Conservation (phyloP, 1,139 yeast species). For the Pneumocystis sp. region DNA sequence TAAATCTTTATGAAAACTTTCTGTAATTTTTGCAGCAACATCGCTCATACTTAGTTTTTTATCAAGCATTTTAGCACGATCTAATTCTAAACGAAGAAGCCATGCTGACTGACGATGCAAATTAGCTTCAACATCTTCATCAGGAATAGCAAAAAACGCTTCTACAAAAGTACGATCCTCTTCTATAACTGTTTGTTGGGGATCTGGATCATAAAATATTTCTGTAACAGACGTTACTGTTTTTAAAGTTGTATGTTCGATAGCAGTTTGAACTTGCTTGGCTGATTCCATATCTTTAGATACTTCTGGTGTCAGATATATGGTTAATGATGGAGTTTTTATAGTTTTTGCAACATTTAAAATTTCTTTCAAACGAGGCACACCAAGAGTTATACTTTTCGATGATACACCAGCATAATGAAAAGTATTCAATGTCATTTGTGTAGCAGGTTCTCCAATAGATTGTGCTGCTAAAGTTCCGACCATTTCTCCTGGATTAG, state of each 20-base stretch:
- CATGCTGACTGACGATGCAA: constrained; percentile 93
- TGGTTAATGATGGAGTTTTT: constrained; percentile 96
- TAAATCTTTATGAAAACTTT: constrained; percentile 84
- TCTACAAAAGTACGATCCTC: constrained; percentile 96
- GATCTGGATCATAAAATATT: constrained; percentile 95
- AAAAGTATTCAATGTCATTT: constrained; percentile 98
- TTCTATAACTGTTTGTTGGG: constrained; percentile 83
- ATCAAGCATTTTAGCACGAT: constrained; percentile 97
- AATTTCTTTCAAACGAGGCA: constrained; percentile 98
- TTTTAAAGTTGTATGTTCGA: constrained; percentile 87
- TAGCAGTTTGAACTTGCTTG: constrained; percentile 87
- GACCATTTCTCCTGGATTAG: constrained; percentile 99
- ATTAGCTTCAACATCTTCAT: constrained; percentile 88
- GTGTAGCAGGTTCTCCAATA: constrained; percentile 99
- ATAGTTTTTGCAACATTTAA: constrained; percentile 94
- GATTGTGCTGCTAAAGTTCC: constrained; percentile 99
- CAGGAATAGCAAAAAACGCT: constrained; percentile 93
- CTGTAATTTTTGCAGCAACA: constrained; percentile 91
- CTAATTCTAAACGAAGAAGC: constrained; percentile 89
- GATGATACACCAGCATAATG: constrained; percentile 99
- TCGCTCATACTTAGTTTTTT: constrained; percentile 96
- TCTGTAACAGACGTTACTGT: constrained; percentile 97
- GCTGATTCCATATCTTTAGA: constrained; percentile 87
- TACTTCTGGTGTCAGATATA: constrained; percentile 63
- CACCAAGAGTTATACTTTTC: constrained; percentile 97